These are phyloP conservation scores for Alternaria viburni DNA, from an alignment of 2,329 filamentous ascomycete species.

Conservation along the genomic window DNA sequence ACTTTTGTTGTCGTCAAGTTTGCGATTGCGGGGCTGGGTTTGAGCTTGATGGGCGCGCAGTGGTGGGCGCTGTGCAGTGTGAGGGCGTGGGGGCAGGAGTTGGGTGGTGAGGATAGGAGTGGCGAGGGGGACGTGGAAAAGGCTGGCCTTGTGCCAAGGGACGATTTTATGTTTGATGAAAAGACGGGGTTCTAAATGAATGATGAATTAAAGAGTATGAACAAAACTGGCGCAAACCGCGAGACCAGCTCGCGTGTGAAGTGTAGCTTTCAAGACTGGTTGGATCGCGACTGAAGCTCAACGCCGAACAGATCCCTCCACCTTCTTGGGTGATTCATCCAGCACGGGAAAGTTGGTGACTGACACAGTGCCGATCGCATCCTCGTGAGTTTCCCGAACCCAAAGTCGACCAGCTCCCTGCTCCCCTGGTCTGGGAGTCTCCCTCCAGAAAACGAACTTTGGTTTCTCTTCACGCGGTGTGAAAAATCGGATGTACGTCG, in stretches of 20 bases:
- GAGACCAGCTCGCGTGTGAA: not conserved
- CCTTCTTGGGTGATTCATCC: not conserved
- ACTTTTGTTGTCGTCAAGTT: constrained; percentile 33
- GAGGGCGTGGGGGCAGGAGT: constrained; percentile 33
- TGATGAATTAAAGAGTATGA: constrained; percentile 9
- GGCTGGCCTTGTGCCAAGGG: constrained; percentile 5
- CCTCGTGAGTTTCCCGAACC: constrained; percentile 31
- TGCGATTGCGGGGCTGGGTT: constrained; percentile 26
- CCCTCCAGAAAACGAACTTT: constrained; percentile 31
- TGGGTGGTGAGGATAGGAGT: constrained; percentile 1
- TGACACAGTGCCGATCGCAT: constrained; percentile 3
- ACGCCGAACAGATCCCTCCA: not conserved
- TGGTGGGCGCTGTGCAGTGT: constrained; percentile 44
- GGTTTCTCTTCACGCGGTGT: constrained; percentile 24
- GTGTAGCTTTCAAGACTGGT: not conserved
- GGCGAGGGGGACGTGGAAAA: constrained; percentile 22
- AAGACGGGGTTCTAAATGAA: constrained; percentile 16
- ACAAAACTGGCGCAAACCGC: not conserved
- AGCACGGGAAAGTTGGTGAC: constrained; percentile 31
- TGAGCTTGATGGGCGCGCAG: constrained; percentile 40
- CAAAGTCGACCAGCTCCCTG: constrained; percentile 18
- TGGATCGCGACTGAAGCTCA: not conserved
- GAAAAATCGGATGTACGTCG: constrained; percentile 41
- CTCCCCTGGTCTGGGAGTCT: not conserved
- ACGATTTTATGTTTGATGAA: not conserved